phyloP scores from a whole-genome alignment of 1,284 basidiomycete species.

The Exobasidium cylindrosporum region DNA sequence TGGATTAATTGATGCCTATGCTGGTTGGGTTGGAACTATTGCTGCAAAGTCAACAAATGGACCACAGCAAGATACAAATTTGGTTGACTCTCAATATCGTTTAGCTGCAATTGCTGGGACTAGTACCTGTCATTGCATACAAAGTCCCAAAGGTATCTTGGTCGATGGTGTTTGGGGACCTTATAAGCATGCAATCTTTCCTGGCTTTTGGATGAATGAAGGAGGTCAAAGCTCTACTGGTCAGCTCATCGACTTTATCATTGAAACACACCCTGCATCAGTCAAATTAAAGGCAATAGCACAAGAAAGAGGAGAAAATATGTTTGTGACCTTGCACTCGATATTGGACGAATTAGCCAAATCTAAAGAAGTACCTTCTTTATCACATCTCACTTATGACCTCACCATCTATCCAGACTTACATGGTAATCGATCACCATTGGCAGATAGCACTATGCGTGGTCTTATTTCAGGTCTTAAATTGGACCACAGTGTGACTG shows the following conservation, averaged over 20 bases:
- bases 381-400: constrained; percentile 77
- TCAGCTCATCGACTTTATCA: constrained; percentile 94
- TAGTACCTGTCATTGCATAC: constrained; percentile 87
- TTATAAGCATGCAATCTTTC: constrained; percentile 84
- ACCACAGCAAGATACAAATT: constrained; percentile 56
- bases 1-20: constrained; percentile 94
- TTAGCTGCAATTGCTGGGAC: constrained; percentile 93
- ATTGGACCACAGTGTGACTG: constrained; percentile 72
- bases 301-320: constrained; percentile 57
- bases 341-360: constrained; percentile 70
- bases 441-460: constrained; percentile 88
- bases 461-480: constrained; percentile 85
- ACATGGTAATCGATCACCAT: constrained; percentile 80
- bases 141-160: constrained; percentile 69
- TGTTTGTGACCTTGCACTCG: constrained; percentile 68
- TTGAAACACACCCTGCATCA: constrained; percentile 86
- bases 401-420: constrained; percentile 93
- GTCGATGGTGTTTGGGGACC: constrained; percentile 96
- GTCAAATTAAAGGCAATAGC: constrained; percentile 64
- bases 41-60: constrained; percentile 71
- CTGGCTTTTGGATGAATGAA: constrained; percentile 88
- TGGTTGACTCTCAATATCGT: constrained; percentile 60
- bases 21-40: constrained; percentile 97
- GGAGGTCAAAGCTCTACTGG: constrained; percentile 97
- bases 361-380: constrained; percentile 28